Evolutionary conservation across 2,329 filamentous ascomycete genomes (phyloP).

Genomic region (Parasarocladium wereldwijsianum): DNA sequence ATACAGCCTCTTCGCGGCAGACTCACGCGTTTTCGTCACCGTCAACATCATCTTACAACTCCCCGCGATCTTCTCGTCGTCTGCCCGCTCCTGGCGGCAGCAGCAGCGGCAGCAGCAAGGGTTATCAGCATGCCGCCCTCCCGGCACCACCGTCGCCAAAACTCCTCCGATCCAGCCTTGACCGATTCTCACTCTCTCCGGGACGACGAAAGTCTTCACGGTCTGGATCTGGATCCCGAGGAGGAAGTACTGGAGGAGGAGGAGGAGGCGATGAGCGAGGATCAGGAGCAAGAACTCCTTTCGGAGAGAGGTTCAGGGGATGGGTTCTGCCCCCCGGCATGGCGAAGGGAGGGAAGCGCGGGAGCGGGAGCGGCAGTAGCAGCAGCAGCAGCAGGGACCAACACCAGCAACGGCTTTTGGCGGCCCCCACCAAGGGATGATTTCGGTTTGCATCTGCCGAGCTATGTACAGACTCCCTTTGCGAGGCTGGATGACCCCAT

Average conservation of each 20-base stretch:
- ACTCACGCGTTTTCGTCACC: not conserved
- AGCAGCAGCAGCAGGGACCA: too few species aligned
- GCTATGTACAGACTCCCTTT: conserved; percentile 2
- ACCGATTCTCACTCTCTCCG: conserved; percentile 3
- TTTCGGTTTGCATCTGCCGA: conserved; percentile 22
- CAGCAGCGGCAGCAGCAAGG: not conserved
- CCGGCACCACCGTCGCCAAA: conserved; percentile 14
- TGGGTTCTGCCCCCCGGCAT: conserved; percentile 46
- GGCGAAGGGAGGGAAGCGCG: conserved; percentile 47
- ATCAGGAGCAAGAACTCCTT: conserved; percentile 22
- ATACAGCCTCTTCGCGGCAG: not conserved
- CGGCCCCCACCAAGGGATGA: conserved; percentile 30
- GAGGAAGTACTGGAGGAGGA: too few species aligned
- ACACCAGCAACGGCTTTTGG: conserved; percentile 46
- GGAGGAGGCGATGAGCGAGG: conserved; percentile 6
- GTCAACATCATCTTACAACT: too few species aligned
- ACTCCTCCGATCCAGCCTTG: conserved; percentile 19
- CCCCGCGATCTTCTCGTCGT: not conserved
- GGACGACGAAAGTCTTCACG: conserved; percentile 3
- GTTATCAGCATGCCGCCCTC: conserved; percentile 5
- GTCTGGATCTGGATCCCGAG: conserved; percentile 11
- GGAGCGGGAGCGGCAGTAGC: too few species aligned
- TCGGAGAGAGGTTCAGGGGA: conserved; percentile 33
- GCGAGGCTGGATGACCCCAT: conserved; percentile 2
- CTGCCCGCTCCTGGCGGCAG: not conserved